Conservation (phyloP, 2,329 filamentous ascomycete species). For the Alternaria ethzedia region DNA sequence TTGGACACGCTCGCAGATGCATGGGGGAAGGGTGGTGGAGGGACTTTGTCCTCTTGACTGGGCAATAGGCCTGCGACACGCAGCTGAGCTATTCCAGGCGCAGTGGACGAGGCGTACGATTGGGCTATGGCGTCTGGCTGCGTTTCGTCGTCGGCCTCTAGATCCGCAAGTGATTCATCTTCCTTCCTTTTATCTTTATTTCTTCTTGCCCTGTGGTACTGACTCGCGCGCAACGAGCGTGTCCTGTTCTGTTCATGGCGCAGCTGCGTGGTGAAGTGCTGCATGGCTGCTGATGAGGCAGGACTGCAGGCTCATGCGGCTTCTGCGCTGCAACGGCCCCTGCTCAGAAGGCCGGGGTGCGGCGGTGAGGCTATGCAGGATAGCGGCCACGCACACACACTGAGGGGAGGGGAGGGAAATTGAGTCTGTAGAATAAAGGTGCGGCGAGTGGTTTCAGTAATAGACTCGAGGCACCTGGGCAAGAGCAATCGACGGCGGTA, state of each 20-base stretch:
- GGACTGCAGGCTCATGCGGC: slow-evolving; percentile 10
- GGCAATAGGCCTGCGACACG: slow-evolving; percentile 51
- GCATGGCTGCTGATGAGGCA: slow-evolving; percentile 31
- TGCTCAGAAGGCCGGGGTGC: slow-evolving; percentile 4
- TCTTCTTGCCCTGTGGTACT: slow-evolving; percentile 34
- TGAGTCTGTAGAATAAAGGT: slow-evolving; percentile 2
- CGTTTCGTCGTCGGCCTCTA: slow-evolving; percentile 21
- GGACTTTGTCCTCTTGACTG: slow-evolving; percentile 46
- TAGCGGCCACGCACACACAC: neutral
- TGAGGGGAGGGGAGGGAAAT: neutral
- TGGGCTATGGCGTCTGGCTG: slow-evolving; percentile 14
- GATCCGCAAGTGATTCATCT: slow-evolving; percentile 17
- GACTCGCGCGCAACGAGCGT: slow-evolving; percentile 42
- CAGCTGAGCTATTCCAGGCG: slow-evolving; percentile 37
- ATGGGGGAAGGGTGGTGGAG: slow-evolving; percentile 55
- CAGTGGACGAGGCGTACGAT: slow-evolving; percentile 24
- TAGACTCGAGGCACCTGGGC: neutral
- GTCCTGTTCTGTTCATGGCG: slow-evolving; percentile 34
- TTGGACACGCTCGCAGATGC: slow-evolving; percentile 34
- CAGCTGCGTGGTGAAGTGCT: slow-evolving; percentile 42
- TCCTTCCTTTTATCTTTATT: slow-evolving; percentile 28
- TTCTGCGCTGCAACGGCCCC: slow-evolving; percentile 1
- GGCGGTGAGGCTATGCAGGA: slow-evolving; percentile 10
- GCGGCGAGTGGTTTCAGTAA: slow-evolving; percentile 7
- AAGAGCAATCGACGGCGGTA: slow-evolving; percentile 1